These are phyloP conservation scores for Liquidambar formosana DNA, from an alignment of 164 flowering plant species.

Conservation along the genomic window DNA sequence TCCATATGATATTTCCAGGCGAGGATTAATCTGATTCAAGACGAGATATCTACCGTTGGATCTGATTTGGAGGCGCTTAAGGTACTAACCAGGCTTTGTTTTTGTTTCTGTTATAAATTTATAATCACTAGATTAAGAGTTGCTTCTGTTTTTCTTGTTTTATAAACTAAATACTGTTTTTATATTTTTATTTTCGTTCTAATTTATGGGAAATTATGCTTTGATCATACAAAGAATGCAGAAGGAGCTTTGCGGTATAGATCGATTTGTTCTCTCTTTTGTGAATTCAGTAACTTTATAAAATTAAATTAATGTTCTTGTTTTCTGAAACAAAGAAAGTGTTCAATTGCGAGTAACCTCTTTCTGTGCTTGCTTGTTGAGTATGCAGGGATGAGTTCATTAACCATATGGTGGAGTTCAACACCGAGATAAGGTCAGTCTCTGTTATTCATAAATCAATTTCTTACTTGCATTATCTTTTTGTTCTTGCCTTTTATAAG, in stretches of 20 bases:
- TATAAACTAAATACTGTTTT: not conserved
- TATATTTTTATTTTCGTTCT: not conserved
- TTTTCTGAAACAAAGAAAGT: not conserved
- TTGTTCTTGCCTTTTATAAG: too few species aligned
- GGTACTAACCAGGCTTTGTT: slow-evolving; percentile 27
- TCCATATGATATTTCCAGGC: slow-evolving; percentile 33
- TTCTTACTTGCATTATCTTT: not conserved
- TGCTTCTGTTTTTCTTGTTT: slow-evolving; percentile 1
- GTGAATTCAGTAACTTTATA: not conserved
- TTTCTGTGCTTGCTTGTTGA: not conserved
- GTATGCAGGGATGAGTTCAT: slow-evolving; percentile 67
- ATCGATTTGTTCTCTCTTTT: not conserved
- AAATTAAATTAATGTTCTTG: not conserved
- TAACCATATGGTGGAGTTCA: slow-evolving; percentile 52
- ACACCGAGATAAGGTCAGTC: slow-evolving; percentile 61
- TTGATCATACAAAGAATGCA: slow-evolving; percentile 38
- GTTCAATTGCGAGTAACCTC: not conserved
- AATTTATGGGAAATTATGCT: not conserved
- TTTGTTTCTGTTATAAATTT: not conserved
- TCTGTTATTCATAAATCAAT: too few species aligned
- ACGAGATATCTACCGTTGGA: slow-evolving; percentile 48
- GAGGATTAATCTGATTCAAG: slow-evolving; percentile 55
- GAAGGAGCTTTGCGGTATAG: slow-evolving; percentile 47
- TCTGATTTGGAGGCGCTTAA: slow-evolving; percentile 55
- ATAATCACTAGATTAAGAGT: not conserved